Conservation (phyloP, 106 monocot species). For the Dioscorea alata region DNA sequence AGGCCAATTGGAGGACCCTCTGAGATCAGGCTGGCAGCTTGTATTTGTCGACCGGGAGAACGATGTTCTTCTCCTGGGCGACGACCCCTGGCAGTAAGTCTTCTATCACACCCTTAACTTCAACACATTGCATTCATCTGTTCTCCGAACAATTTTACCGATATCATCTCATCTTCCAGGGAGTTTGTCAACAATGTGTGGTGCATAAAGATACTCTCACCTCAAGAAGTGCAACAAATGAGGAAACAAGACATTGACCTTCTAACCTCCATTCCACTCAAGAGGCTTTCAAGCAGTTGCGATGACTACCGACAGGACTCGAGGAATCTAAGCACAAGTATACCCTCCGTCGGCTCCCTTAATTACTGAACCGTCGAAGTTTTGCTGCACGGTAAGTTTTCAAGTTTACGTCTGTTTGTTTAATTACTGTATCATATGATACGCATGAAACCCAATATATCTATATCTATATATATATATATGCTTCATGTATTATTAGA, state of each 20-base stretch:
- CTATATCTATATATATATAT: no score
- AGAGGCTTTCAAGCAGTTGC: constrained; percentile 34
- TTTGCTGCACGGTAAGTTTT: no score
- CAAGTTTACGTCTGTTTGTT: no score
- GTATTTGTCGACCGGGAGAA: constrained; percentile 80
- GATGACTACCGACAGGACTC: constrained; percentile 38
- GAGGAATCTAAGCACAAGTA: constrained; percentile 30
- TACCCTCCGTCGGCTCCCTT: constrained; percentile 35
- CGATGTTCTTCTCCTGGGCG: constrained; percentile 68
- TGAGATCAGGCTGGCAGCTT: constrained; percentile 98
- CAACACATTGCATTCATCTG: no score
- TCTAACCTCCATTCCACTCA: constrained; percentile 32
- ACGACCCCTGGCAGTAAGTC: constrained; percentile 70
- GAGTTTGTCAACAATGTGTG: constrained; percentile 90
- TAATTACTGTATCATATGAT: no score
- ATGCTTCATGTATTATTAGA: no score
- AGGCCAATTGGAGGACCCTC: constrained; percentile 66
- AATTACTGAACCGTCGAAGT: constrained; percentile 22
- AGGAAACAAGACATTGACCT: constrained; percentile 44
- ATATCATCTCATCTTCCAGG: constrained; percentile 22
- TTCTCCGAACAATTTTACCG: no score
- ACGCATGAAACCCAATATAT: no score
- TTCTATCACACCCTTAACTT: not conserved
- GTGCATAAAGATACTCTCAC: constrained; percentile 92
- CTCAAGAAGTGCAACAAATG: constrained; percentile 88